Percentiles rank a stretch among this genome's conserved stretches.
Conservation (phyloP, 2,329 filamentous ascomycete genomes). For the Pseudogymnoascus sp. region DNA sequence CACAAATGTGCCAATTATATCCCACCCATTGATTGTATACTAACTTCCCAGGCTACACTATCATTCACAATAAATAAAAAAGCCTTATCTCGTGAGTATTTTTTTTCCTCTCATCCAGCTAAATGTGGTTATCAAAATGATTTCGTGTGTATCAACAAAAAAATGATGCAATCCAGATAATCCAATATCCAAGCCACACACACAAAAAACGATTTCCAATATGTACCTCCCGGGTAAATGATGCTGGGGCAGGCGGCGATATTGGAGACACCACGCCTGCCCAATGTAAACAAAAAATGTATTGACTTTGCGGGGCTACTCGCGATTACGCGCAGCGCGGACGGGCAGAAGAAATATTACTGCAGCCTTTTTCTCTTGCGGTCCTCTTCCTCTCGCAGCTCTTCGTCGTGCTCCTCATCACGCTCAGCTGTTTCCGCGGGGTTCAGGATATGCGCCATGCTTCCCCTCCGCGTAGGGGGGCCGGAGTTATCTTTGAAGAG, state of each 20-base stretch:
- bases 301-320: background rate
- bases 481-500: slow-evolving; percentile 38
- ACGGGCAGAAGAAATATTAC: slow-evolving; percentile 24
- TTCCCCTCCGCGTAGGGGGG: slow-evolving; percentile 60
- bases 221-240: slow-evolving; percentile 7
- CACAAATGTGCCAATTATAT: slow-evolving; percentile 15
- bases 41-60: slow-evolving; percentile 13
- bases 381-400: slow-evolving; percentile 51
- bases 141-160: slow-evolving; percentile 10
- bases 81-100: background rate
- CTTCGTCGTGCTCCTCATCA: slow-evolving; percentile 60
- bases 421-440: slow-evolving; percentile 62
- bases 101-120: background rate
- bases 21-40: slow-evolving; percentile 18
- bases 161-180: background rate
- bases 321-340: background rate
- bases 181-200: background rate
- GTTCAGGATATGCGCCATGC: slow-evolving; percentile 68
- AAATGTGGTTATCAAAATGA: slow-evolving; percentile 7
- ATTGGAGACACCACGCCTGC: background rate
- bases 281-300: slow-evolving; percentile 6
- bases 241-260: background rate
- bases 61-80: slow-evolving; percentile 15
- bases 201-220: background rate
- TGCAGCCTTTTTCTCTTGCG: slow-evolving; percentile 58